These are phyloP conservation scores for Trypanosoma platydactyli DNA, from an alignment of 208 protist genomes.

Conservation along the genomic window DNA sequence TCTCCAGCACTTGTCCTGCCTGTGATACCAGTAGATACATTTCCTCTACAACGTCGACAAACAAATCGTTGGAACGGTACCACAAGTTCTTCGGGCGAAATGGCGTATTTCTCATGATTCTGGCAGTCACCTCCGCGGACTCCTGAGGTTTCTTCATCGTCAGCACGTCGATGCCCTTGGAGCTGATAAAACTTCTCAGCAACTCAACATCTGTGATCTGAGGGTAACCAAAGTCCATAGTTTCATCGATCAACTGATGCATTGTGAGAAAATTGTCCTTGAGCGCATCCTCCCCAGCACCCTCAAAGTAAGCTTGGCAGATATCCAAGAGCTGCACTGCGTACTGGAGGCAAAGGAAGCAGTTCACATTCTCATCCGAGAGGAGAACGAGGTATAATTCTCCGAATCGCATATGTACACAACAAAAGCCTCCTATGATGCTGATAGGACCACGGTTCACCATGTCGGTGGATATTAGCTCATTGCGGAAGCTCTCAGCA, in stretches of 20 bases:
- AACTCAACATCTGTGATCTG: slow-evolving; percentile 89
- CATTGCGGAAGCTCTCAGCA: slow-evolving; percentile 86
- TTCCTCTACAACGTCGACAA: slow-evolving; percentile 98
- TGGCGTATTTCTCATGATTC: slow-evolving; percentile 88
- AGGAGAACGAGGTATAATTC: slow-evolving; percentile 95
- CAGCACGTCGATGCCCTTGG: slow-evolving; percentile 57
- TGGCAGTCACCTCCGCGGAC: slow-evolving; percentile 68
- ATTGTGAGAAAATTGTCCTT: slow-evolving; percentile 97
- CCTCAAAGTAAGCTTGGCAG: slow-evolving; percentile 92
- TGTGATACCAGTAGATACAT: slow-evolving; percentile 96
- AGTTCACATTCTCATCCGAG: slow-evolving; percentile 93
- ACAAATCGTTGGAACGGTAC: slow-evolving; percentile 97
- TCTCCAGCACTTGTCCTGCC: slow-evolving; percentile 91
- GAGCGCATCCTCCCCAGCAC: slow-evolving; percentile 92
- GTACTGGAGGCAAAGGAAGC: slow-evolving; percentile 80
- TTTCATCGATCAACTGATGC: slow-evolving; percentile 98
- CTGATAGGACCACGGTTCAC: slow-evolving; percentile 88
- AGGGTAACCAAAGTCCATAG: slow-evolving; percentile 98
- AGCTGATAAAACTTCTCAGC: slow-evolving; percentile 92
- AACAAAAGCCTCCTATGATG: slow-evolving; percentile 84
- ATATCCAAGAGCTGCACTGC: slow-evolving; percentile 83
- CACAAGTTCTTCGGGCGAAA: slow-evolving; percentile 94
- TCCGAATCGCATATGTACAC: slow-evolving; percentile 87
- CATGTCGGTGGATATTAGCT: slow-evolving; percentile 71
- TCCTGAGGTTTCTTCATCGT: slow-evolving; percentile 43